Evolutionary conservation across 306 rosid species (phyloP).

Genomic region (Cucurbita maxima): DNA sequence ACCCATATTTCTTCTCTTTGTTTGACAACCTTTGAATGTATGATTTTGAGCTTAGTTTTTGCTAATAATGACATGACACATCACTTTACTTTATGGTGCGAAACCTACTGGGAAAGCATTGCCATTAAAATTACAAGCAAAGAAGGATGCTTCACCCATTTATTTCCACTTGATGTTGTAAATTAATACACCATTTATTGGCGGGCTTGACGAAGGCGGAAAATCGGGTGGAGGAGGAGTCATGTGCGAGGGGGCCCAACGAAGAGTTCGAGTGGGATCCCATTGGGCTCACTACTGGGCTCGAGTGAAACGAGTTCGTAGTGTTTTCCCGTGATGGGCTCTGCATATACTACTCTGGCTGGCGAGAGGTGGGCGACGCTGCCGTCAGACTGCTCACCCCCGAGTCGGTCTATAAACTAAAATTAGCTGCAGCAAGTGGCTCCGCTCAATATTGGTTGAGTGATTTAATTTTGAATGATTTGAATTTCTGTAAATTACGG

Average conservation of each 20-base stretch:
- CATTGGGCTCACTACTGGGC: slow-evolving; percentile 65
- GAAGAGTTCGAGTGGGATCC: slow-evolving; percentile 95
- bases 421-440: no score
- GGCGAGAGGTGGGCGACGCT: slow-evolving; percentile 48
- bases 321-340: slow-evolving; percentile 96
- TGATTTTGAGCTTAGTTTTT: not conserved
- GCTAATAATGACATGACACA: not conserved
- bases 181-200: no score
- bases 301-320: slow-evolving; percentile 65
- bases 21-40: no score
- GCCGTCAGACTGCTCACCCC: slow-evolving; percentile 76
- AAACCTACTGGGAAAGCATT: not conserved
- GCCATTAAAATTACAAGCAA: not conserved
- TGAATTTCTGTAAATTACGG: no score
- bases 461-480: no score
- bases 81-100: not conserved
- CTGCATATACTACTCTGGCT: slow-evolving; percentile 60
- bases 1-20: no score
- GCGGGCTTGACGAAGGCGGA: no score
- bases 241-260: slow-evolving; percentile 68
- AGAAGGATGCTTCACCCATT: not conserved
- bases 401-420: slow-evolving; percentile 48
- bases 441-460: no score
- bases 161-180: no score
- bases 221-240: slow-evolving; percentile 84